These are phyloP conservation scores for Talaromyces stipitatus DNA, from an alignment of 495 filamentous ascomycete genomes.

Conservation along the genomic window DNA sequence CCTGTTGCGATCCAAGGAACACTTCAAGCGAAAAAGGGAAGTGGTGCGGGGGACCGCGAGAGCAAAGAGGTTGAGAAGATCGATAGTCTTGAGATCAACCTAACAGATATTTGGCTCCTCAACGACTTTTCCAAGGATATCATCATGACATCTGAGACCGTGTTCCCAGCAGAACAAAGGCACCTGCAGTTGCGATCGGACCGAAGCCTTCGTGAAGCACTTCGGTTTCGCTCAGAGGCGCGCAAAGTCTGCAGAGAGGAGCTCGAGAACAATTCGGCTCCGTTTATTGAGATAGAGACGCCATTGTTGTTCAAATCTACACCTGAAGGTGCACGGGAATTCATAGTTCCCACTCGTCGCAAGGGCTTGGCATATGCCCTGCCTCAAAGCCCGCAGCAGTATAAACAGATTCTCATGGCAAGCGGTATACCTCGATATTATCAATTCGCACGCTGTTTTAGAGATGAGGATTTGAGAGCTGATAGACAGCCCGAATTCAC, in stretches of 20 bases:
- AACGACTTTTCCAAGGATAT: constrained; percentile 74
- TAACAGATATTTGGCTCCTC: constrained; percentile 56
- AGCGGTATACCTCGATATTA: constrained; percentile 75
- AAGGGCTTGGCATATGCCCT: constrained; percentile 77
- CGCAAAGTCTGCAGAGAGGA: constrained; percentile 43
- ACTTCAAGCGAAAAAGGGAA: constrained; percentile 36
- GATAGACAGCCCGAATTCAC: constrained; percentile 97
- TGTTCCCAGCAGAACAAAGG: constrained; percentile 64
- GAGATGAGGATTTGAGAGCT: constrained; percentile 88
- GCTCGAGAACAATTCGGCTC: constrained; percentile 32
- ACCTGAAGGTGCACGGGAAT: constrained; percentile 91
- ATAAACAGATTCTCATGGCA: constrained; percentile 97
- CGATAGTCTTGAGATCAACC: constrained; percentile 49
- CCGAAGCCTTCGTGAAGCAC: constrained; percentile 50
- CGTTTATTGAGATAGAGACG: constrained; percentile 80
- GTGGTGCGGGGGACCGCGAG: constrained; percentile 11
- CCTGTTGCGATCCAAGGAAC: constrained; percentile 46
- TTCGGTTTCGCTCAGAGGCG: constrained; percentile 49
- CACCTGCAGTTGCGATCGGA: constrained; percentile 81
- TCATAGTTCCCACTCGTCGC: constrained; percentile 81
- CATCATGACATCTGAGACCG: constrained; percentile 60
- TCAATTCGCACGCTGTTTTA: constrained; percentile 91
- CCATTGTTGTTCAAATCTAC: constrained; percentile 96
- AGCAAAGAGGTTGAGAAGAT: constrained; percentile 16
- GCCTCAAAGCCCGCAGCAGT: constrained; percentile 95